Conservation (phyloP, 371 early-diverging fungal genomes). For the Lichtheimia hyalospora region DNA sequence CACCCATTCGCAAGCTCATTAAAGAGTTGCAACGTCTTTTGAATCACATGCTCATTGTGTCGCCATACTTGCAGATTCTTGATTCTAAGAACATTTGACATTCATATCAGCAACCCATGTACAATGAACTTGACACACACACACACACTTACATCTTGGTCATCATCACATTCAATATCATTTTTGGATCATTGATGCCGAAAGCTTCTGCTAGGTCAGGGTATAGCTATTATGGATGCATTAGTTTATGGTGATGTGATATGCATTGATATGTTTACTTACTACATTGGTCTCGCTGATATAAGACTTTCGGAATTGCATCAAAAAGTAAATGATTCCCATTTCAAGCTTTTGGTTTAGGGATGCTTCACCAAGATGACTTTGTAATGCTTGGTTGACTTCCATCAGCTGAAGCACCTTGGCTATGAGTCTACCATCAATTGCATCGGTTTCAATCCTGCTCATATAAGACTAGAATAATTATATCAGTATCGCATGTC, state of each 20-base stretch:
- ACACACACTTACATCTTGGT: slow-evolving; percentile 56
- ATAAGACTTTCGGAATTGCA: slow-evolving; percentile 75
- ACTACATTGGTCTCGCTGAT: slow-evolving; percentile 55
- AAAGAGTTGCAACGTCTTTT: slow-evolving; percentile 58
- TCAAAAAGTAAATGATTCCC: slow-evolving; percentile 77
- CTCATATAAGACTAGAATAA: slow-evolving; percentile 54
- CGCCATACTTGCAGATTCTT: slow-evolving; percentile 26
- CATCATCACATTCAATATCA: slow-evolving; percentile 64
- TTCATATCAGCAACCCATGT: background rate
- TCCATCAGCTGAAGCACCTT: slow-evolving; percentile 62
- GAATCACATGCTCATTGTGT: slow-evolving; percentile 19
- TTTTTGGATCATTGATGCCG: slow-evolving; percentile 54
- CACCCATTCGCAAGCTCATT: slow-evolving; percentile 80
- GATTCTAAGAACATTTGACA: slow-evolving; percentile 2
- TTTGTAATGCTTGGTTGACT: slow-evolving; percentile 45
- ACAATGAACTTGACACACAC: background rate
- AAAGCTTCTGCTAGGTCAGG: slow-evolving; percentile 48
- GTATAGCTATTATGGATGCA: slow-evolving; percentile 41
- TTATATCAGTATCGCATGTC: background rate
- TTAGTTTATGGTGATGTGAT: too few relatives aligned
- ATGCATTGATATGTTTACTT: background rate
- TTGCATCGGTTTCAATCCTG: slow-evolving; percentile 59
- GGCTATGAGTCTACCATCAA: slow-evolving; percentile 64
- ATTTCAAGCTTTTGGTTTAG: slow-evolving; percentile 65
- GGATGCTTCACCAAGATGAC: slow-evolving; percentile 34